A percentile compares a stretch with the other conserved stretches of the same genome.
These are phyloP conservation scores for Colletotrichum plurivorum DNA, from an alignment of 2,329 filamentous ascomycete genomes.

Conservation along the genomic window DNA sequence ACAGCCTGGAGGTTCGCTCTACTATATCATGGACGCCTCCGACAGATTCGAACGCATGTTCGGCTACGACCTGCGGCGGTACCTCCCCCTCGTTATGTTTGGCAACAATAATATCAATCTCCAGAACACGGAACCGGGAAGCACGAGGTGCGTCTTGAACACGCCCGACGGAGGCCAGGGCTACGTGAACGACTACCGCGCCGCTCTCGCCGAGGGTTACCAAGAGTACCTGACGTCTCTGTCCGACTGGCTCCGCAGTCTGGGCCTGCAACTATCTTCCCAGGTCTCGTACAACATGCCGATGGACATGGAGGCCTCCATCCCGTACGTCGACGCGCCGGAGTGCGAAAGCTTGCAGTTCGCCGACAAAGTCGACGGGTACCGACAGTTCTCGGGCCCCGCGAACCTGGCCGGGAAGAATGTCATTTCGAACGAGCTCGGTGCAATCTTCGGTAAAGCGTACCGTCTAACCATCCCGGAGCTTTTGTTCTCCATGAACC, in stretches of 20 bases:
- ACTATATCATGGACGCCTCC: constrained; percentile 54
- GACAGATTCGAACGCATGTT: constrained; percentile 47
- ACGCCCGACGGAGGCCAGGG: neutral
- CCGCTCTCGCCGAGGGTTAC: constrained; percentile 15
- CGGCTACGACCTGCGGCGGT: constrained; percentile 51
- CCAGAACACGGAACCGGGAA: neutral
- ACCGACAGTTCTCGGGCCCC: constrained; percentile 55
- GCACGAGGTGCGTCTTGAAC: neutral
- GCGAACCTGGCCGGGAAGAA: constrained; percentile 54
- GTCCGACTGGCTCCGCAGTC: constrained; percentile 20
- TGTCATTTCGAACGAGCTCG: constrained; percentile 57
- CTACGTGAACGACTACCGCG: constrained; percentile 28
- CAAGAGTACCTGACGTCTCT: constrained; percentile 25
- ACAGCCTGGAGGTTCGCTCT: constrained; percentile 51
- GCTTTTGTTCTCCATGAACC: constrained; percentile 53
- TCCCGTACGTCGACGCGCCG: constrained; percentile 54
- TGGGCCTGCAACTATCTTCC: constrained; percentile 53
- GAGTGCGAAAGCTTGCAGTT: constrained; percentile 58
- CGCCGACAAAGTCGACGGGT: constrained; percentile 53
- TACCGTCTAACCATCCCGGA: constrained; percentile 42
- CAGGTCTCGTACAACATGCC: constrained; percentile 59
- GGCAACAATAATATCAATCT: constrained; percentile 26
- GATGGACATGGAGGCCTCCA: constrained; percentile 56
- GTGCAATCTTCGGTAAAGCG: constrained; percentile 42
- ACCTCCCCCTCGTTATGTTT: constrained; percentile 50